These are phyloP conservation scores for Penicillium griseofulvum DNA, from an alignment of 2,329 filamentous ascomycete genomes.

Conservation along the genomic window DNA sequence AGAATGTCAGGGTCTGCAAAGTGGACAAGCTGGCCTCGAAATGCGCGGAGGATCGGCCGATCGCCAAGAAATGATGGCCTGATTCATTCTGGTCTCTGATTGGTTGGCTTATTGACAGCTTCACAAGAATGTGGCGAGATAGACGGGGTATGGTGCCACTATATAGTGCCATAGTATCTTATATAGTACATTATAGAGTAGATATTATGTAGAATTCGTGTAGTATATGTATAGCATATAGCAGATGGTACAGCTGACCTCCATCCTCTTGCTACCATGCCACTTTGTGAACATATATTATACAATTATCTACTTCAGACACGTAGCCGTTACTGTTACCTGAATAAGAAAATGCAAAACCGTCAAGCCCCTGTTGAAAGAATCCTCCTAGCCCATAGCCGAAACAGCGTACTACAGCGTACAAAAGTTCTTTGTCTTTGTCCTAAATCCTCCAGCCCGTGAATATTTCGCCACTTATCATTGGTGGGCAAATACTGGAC, in stretches of 20 bases:
- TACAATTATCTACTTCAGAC: not conserved
- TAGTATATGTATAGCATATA: no score
- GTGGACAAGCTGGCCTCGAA: slow-evolving; percentile 13
- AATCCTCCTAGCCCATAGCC: not conserved
- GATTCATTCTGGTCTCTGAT: not conserved
- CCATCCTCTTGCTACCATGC: not conserved
- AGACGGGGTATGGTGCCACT: not conserved
- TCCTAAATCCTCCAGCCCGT: not conserved
- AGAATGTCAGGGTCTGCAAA: slow-evolving; percentile 1
- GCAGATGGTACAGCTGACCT: no score
- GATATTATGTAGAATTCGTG: not conserved
- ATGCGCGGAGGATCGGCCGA: slow-evolving; percentile 9
- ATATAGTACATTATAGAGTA: not conserved
- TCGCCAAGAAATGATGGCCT: slow-evolving; percentile 10
- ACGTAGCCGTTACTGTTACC: no score
- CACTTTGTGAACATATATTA: not conserved
- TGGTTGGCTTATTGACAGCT: not conserved
- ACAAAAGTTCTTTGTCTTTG: not conserved
- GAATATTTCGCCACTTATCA: not conserved
- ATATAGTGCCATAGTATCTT: not conserved
- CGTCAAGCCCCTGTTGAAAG: not conserved
- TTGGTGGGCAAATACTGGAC: not conserved
- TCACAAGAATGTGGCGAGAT: slow-evolving; percentile 1
- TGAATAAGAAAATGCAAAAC: not conserved
- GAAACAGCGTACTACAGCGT: not conserved